Conservation (phyloP, 441 rosid species). For the Pelargonium myrrhifolium region DNA sequence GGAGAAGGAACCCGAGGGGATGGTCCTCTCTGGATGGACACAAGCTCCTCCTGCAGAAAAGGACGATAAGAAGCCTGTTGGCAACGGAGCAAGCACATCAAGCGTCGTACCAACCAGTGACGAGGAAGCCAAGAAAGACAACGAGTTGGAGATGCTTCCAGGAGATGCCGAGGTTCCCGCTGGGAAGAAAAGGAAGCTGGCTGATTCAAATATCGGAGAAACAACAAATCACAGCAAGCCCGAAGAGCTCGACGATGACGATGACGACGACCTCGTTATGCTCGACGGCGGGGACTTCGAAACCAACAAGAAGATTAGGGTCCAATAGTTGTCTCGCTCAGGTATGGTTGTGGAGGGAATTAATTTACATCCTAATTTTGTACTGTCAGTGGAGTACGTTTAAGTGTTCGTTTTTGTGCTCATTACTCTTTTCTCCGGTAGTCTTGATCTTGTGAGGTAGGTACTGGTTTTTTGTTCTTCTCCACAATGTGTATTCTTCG, state of each 20-base stretch:
- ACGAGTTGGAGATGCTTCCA: slow-evolving; percentile 31
- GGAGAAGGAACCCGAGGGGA: slow-evolving; percentile 94
- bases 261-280: slow-evolving; percentile 46
- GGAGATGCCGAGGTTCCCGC: slow-evolving; percentile 25
- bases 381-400: slow-evolving; percentile 29
- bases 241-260: slow-evolving; percentile 48
- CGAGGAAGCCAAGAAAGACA: slow-evolving; percentile 19
- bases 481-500: neutral
- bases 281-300: slow-evolving; percentile 28
- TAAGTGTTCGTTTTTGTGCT: slow-evolving; percentile 43
- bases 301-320: slow-evolving; percentile 43
- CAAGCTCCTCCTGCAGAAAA: slow-evolving; percentile 42
- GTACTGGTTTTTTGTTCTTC: slow-evolving; percentile 1
- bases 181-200: slow-evolving; percentile 55
- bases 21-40: slow-evolving; percentile 87
- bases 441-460: slow-evolving; percentile 16
- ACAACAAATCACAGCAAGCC: slow-evolving; percentile 33
- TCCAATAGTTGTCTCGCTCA: slow-evolving; percentile 29
- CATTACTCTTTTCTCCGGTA: slow-evolving; percentile 26
- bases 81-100: slow-evolving; percentile 44
- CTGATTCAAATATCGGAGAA: slow-evolving; percentile 18
- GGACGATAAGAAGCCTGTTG: slow-evolving; percentile 35
- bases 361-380: slow-evolving; percentile 38
- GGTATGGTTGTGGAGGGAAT: slow-evolving; percentile 15
- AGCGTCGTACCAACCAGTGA: slow-evolving; percentile 21